phyloP scores from a whole-genome alignment of 768 basidiomycete genomes.

The Amyloporia xantha region DNA sequence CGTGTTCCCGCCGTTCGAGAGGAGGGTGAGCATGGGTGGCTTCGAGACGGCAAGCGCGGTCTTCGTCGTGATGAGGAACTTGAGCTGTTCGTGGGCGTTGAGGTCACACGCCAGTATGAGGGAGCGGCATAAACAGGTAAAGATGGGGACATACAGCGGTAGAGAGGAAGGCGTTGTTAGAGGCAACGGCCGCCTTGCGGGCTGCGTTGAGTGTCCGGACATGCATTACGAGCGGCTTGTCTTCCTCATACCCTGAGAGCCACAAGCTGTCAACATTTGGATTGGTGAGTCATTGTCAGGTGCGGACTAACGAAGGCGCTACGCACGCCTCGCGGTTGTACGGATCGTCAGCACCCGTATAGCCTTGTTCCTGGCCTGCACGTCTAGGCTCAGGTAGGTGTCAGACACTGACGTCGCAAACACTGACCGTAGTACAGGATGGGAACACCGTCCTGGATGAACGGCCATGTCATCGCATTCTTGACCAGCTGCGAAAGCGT shows the following conservation, averaged over 20 bases:
- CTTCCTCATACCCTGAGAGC: constrained; percentile 47
- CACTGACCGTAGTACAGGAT: constrained; percentile 41
- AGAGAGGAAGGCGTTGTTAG: constrained; percentile 36
- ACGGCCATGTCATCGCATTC: constrained; percentile 46
- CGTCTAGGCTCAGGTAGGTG: neutral
- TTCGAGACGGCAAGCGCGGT: constrained; percentile 45
- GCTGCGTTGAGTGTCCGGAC: constrained; percentile 45
- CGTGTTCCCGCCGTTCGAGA: constrained; percentile 46
- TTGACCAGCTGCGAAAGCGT: constrained; percentile 27
- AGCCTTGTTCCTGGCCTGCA: constrained; percentile 44
- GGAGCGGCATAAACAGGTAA: neutral
- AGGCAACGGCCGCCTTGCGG: constrained; percentile 42
- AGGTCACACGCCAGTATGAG: neutral
- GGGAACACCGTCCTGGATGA: constrained; percentile 45
- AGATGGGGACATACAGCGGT: constrained; percentile 33
- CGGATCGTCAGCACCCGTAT: constrained; percentile 38
- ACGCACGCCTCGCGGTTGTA: constrained; percentile 46
- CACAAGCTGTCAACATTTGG: constrained; percentile 39
- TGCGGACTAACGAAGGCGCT: neutral
- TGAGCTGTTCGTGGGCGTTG: constrained; percentile 27
- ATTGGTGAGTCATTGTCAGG: neutral
- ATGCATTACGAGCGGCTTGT: constrained; percentile 43
- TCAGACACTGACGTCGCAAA: neutral
- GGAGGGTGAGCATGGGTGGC: constrained; percentile 46
- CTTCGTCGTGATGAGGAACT: constrained; percentile 34